phyloP scores from a whole-genome alignment of 371 early-diverging fungal genomes.

The Mortierella sp. region DNA sequence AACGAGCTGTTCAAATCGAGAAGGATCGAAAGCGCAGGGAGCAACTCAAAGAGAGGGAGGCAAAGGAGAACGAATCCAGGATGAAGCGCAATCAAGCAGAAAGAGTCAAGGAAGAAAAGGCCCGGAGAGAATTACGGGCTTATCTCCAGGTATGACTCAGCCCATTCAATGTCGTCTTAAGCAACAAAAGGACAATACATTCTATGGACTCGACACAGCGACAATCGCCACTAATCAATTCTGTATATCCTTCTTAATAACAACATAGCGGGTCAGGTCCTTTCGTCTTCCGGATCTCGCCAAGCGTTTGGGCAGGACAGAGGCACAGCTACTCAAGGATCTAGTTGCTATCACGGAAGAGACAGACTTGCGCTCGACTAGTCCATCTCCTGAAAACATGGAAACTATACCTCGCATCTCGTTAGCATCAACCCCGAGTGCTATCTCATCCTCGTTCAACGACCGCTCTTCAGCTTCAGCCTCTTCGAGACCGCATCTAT shows the following conservation, averaged over 20 bases:
- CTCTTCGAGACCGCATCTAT: conserved; percentile 11
- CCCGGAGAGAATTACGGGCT: conserved; percentile 31
- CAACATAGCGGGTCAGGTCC: conserved; percentile 44
- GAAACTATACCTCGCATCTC: conserved; percentile 7
- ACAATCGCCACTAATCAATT: too few species aligned
- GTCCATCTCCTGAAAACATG: neutral
- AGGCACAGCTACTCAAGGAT: conserved; percentile 33
- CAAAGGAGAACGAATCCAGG: conserved; percentile 23
- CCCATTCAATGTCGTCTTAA: neutral
- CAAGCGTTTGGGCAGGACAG: conserved; percentile 35
- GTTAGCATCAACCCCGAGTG: conserved; percentile 12
- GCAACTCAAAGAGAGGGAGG: conserved; percentile 28
- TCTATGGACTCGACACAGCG: too few species aligned
- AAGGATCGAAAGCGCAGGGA: conserved; percentile 43
- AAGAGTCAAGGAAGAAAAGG: conserved; percentile 25
- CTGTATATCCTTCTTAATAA: too few species aligned
- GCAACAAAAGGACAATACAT: too few species aligned
- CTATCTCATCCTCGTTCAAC: conserved; percentile 3
- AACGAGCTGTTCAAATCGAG: conserved; percentile 36
- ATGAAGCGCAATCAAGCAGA: conserved; percentile 20
- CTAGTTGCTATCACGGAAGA: conserved; percentile 23
- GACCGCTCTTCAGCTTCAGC: neutral
- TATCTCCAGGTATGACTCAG: conserved; percentile 52
- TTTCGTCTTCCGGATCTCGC: conserved; percentile 27
- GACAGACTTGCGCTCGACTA: neutral